Percentiles rank a stretch among this genome's conserved stretches.
Evolutionary conservation across 805 yeast species (phyloP).

Genomic region (Suhomyces canberraensis): DNA sequence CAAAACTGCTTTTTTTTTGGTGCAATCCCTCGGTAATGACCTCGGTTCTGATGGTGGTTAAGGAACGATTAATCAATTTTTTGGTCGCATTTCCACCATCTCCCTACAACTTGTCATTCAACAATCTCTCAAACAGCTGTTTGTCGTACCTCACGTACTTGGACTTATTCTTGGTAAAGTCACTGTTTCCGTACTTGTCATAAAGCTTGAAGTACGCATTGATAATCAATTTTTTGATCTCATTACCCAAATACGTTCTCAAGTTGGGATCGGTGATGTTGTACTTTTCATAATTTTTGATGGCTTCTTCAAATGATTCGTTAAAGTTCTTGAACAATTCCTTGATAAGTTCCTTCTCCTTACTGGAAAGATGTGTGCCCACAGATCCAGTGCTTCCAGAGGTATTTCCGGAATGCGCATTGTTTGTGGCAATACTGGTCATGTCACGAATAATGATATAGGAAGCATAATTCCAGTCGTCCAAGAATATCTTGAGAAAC

Average conservation of each 20-base stretch:
- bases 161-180: slow-evolving; percentile 64
- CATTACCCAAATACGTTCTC: slow-evolving; percentile 61
- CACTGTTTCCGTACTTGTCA: slow-evolving; percentile 69
- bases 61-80: no score
- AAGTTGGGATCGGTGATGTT: slow-evolving; percentile 65
- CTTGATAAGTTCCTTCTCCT: slow-evolving; percentile 77
- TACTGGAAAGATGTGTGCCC: slow-evolving; percentile 40
- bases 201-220: slow-evolving; percentile 86
- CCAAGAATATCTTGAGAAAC: slow-evolving; percentile 66
- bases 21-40: no score
- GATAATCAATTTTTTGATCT: slow-evolving; percentile 67
- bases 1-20: no score
- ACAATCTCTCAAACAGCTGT: slow-evolving; percentile 37
- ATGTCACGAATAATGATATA: slow-evolving; percentile 70
- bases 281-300: slow-evolving; percentile 61
- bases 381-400: slow-evolving; percentile 9
- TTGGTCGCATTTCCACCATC: no score
- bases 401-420: slow-evolving; percentile 33
- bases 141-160: slow-evolving; percentile 70
- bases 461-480: slow-evolving; percentile 79
- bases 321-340: slow-evolving; percentile 84
- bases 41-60: no score
- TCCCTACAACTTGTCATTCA: slow-evolving; percentile 14
- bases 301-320: slow-evolving; percentile 74
- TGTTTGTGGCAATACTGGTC: slow-evolving; percentile 60